Base-by-base conservation (phyloP, 768 basidiomycete genomes). In the Roridomyces roridus region DNA sequence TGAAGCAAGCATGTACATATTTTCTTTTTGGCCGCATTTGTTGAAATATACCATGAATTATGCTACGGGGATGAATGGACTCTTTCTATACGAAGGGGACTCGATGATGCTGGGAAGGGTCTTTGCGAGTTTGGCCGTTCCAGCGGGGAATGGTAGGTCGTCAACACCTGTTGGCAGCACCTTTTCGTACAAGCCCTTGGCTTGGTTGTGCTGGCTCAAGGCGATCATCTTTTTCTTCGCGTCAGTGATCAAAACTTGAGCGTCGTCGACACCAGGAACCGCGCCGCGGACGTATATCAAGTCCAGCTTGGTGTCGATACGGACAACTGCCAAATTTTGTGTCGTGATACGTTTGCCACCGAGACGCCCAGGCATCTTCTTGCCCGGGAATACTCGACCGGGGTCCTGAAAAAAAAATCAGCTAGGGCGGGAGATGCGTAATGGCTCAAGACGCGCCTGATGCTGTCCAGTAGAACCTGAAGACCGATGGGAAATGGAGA, bases 301-400 rank as follows among this genome's bases (percentile, higher is more conserved):
- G 73, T 98, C 89, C 44, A 97, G 85, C 14, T 78, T 75, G 20
- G 85, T 85, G 77, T 99, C 97, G 56, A 99, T 83, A 20, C 94
- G 90, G 51, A 95, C 83, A 39, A 98, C 93, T 1, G 88, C 73
- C 23, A 98, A 85, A 69, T 98, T 98, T 67, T 96, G 94, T 14
- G 82, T 80, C 8, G 96, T 98, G 9, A 84, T 83, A 36, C 88
- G 87, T 60, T 85, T 80, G 52, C 87, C 89, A 46, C 97, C 97
- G 80, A 98, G 87, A 21, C 88, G 88, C 29, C 97, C 97, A 10
- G 96, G 87, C 96, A 97, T 98, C 80, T 98, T 98, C 78, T 95
- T 97, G 34, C 97, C 97, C 4, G 97, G 97, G 76, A 92, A 94
- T 6, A 98, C 82, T 66, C 97, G 87, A 43, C 97, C 97, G 23